Evolutionary conservation across 2,329 filamentous ascomycete genomes (phyloP).

Genomic region (Emmonsiellopsis sp.): DNA sequence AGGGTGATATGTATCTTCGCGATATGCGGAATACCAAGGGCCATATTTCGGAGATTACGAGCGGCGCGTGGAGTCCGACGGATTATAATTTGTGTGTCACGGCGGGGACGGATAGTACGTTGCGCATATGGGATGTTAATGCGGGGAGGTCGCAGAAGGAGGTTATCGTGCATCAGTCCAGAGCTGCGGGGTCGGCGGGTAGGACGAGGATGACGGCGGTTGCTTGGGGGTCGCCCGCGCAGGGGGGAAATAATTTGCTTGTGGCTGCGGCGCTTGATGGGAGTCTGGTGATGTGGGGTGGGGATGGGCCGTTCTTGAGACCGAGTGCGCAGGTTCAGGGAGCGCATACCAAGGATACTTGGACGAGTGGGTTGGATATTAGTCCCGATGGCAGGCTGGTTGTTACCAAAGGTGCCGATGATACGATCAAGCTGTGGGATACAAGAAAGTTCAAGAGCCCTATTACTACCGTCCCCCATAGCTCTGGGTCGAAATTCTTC

Average conservation of each 20-base stretch:
- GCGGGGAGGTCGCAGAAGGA: slow-evolving; percentile 83
- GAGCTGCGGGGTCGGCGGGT: slow-evolving; percentile 75
- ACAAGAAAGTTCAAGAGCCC: slow-evolving; percentile 90
- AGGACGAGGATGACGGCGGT: slow-evolving; percentile 91
- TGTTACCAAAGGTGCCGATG: slow-evolving; percentile 81
- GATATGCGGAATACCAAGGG: slow-evolving; percentile 98
- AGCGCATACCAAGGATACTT: slow-evolving; percentile 72
- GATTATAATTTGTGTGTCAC: slow-evolving; percentile 80
- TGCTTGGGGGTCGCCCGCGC: slow-evolving; percentile 67
- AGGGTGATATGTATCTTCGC: slow-evolving; percentile 95
- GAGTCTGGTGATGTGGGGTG: slow-evolving; percentile 82
- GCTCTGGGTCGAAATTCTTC: slow-evolving; percentile 75
- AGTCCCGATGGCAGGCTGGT: slow-evolving; percentile 85
- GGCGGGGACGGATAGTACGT: slow-evolving; percentile 85
- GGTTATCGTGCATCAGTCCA: slow-evolving; percentile 92
- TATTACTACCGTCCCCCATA: slow-evolving; percentile 66
- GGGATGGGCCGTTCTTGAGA: slow-evolving; percentile 74
- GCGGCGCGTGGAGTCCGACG: slow-evolving; percentile 81
- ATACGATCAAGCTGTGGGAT: slow-evolving; percentile 94
- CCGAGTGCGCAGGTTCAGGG: slow-evolving; percentile 75
- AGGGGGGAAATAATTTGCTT: slow-evolving; percentile 70
- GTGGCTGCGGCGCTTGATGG: slow-evolving; percentile 81
- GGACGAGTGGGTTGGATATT: slow-evolving; percentile 87
- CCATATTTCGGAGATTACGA: slow-evolving; percentile 84
- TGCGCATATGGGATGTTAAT: slow-evolving; percentile 96